Evolutionary conservation across 2,329 filamentous ascomycete genomes (phyloP).

Genomic region (Aspergillus persii): DNA sequence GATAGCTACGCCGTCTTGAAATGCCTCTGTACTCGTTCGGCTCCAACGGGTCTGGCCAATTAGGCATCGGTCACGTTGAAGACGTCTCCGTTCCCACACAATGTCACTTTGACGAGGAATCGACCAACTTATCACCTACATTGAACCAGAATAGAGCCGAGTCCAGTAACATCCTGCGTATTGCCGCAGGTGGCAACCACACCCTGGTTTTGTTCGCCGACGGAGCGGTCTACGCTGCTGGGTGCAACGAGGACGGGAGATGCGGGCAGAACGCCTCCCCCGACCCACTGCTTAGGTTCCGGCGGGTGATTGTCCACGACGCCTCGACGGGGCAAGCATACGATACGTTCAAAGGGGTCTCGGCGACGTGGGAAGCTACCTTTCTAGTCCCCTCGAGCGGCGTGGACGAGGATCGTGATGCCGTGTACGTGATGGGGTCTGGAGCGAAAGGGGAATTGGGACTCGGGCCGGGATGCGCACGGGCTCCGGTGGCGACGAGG

Average conservation of each 20-base stretch:
- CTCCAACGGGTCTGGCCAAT: slow-evolving; percentile 74
- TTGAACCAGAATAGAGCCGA: slow-evolving; percentile 40
- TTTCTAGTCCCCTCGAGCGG: slow-evolving; percentile 54
- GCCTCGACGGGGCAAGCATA: slow-evolving; percentile 6
- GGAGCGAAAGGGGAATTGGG: slow-evolving; percentile 73
- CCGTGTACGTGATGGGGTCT: slow-evolving; percentile 63
- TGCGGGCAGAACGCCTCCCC: slow-evolving; percentile 30
- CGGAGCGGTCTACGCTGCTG: slow-evolving; percentile 64
- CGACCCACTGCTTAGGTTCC: slow-evolving; percentile 22
- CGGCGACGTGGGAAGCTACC: slow-evolving; percentile 78
- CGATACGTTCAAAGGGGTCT: slow-evolving; percentile 48
- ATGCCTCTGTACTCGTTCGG: slow-evolving; percentile 64
- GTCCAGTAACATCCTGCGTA: slow-evolving; percentile 24
- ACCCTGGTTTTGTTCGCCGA: slow-evolving; percentile 67
- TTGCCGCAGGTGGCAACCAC: slow-evolving; percentile 78
- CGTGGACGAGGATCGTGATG: slow-evolving; percentile 35
- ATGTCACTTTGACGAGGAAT: slow-evolving; percentile 54
- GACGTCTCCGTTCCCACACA: slow-evolving; percentile 67
- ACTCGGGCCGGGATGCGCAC: slow-evolving; percentile 44
- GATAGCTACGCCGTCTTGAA: too few relatives aligned
- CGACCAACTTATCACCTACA: slow-evolving; percentile 26
- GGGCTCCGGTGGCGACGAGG: slow-evolving; percentile 40
- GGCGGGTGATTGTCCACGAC: slow-evolving; percentile 25
- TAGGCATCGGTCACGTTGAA: slow-evolving; percentile 68
- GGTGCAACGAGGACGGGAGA: slow-evolving; percentile 55